Evolutionary conservation across 805 yeast genomes (phyloP).

Genomic region (Wickerhamomyces chaumierensis): DNA sequence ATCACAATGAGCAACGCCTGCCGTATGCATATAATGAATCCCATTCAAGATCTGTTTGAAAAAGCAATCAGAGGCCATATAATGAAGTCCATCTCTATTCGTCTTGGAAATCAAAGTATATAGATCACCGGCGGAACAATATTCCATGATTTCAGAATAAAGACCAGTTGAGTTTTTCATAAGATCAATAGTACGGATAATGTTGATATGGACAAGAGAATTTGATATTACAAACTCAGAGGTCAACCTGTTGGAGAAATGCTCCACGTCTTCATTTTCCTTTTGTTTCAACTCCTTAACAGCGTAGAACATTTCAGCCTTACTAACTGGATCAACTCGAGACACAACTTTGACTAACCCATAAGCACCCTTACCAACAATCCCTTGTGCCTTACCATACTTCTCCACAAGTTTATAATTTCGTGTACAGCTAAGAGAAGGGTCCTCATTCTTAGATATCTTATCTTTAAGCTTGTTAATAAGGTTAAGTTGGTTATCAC

Average conservation of each 20-base stretch:
- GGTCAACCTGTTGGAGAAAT: slow-evolving; percentile 83
- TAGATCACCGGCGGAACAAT: slow-evolving; percentile 79
- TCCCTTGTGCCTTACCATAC: slow-evolving; percentile 41
- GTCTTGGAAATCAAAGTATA: slow-evolving; percentile 46
- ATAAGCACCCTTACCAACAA: slow-evolving; percentile 92
- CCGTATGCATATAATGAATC: slow-evolving; percentile 73
- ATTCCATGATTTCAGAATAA: slow-evolving; percentile 90
- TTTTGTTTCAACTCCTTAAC: slow-evolving; percentile 91
- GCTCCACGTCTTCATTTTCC: slow-evolving; percentile 94
- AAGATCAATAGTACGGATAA: slow-evolving; percentile 68
- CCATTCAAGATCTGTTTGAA: slow-evolving; percentile 81
- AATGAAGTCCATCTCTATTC: slow-evolving; percentile 41
- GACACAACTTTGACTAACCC: slow-evolving; percentile 95
- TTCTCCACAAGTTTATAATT: slow-evolving; percentile 29
- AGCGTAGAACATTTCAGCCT: slow-evolving; percentile 82
- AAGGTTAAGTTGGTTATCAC: slow-evolving; percentile 34
- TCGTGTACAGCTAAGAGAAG: slow-evolving; percentile 6
- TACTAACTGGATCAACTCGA: slow-evolving; percentile 71
- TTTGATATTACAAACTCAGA: slow-evolving; percentile 86
- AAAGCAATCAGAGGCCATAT: slow-evolving; percentile 75
- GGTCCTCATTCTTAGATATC: slow-evolving; percentile 27
- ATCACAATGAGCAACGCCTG: slow-evolving; percentile 92
- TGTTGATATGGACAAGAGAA: slow-evolving; percentile 63
- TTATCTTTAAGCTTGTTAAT: slow-evolving; percentile 36
- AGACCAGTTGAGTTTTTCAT: slow-evolving; percentile 65